phyloP scores from a whole-genome alignment of 2,329 filamentous ascomycete genomes.

The Xylaria multiplex region DNA sequence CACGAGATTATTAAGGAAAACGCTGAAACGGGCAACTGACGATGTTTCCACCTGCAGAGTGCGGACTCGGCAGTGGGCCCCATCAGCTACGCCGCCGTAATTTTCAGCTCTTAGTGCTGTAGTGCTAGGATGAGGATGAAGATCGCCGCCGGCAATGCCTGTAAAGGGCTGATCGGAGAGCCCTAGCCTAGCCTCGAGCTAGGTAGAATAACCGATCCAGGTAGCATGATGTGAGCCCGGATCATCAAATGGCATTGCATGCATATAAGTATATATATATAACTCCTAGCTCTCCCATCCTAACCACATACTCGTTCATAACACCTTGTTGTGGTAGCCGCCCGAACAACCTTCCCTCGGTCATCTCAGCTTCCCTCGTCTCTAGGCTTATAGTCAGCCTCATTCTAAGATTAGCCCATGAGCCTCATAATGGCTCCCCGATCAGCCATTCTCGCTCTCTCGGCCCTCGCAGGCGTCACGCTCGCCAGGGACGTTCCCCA shows the following conservation, averaged over 20 bases:
- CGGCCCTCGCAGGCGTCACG: conserved; percentile 35
- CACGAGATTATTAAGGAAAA: neutral
- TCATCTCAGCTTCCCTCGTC: too few relatives aligned
- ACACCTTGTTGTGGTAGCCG: neutral
- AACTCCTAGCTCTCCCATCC: neutral
- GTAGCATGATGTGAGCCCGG: neutral
- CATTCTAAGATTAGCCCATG: neutral
- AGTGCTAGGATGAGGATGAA: conserved; percentile 9
- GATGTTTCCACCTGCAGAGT: conserved; percentile 3
- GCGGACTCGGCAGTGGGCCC: conserved; percentile 3
- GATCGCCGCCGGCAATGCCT: conserved; percentile 27
- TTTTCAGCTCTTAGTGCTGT: neutral
- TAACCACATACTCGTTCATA: neutral
- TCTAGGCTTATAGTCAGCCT: neutral
- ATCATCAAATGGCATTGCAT: neutral
- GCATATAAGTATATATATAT: conserved; percentile 12
- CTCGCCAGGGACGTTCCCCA: conserved; percentile 49
- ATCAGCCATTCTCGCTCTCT: conserved; percentile 35
- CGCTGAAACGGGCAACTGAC: conserved; percentile 18
- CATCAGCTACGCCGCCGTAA: neutral
- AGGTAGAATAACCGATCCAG: neutral
- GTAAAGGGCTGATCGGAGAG: conserved; percentile 8
- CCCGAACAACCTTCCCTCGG: neutral
- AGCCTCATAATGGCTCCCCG: conserved; percentile 37
- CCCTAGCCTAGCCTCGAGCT: conserved; percentile 2